A percentile compares a stretch with the other conserved stretches of the same genome.
Evolutionary conservation across 768 basidiomycete species (phyloP).

Genomic region (Pleurotus tuber-regium): DNA sequence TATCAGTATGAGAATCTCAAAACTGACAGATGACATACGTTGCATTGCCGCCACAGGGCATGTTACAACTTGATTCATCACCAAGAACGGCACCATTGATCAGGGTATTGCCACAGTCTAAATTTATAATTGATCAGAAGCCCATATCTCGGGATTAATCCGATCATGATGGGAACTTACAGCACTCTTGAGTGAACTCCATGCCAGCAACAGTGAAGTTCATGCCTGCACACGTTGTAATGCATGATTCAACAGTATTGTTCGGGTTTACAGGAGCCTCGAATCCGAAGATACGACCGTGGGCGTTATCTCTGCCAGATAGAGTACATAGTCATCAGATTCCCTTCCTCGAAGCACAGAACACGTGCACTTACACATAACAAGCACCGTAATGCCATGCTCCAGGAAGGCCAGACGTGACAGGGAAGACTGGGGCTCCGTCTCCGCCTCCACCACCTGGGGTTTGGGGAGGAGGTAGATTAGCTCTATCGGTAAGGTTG

Average conservation of each 20-base stretch:
- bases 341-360: too few relatives aligned
- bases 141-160: too few relatives aligned
- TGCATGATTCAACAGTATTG: slow-evolving; percentile 61
- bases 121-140: neutral
- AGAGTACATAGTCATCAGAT: too few relatives aligned
- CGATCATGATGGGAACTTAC: slow-evolving; percentile 32
- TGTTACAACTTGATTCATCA: slow-evolving; percentile 56
- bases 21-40: slow-evolving; percentile 38
- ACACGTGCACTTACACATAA: slow-evolving; percentile 51
- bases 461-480: slow-evolving; percentile 37
- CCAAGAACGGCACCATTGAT: slow-evolving; percentile 56
- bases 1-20: slow-evolving; percentile 7
- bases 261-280: slow-evolving; percentile 27
- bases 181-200: slow-evolving; percentile 57
- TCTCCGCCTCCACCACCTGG: slow-evolving; percentile 32
- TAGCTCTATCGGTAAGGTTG: slow-evolving; percentile 62
- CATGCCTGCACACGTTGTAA: slow-evolving; percentile 49
- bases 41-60: slow-evolving; percentile 69
- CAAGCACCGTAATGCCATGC: slow-evolving; percentile 64
- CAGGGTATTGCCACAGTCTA: slow-evolving; percentile 72
- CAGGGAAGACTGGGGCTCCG: slow-evolving; percentile 34
- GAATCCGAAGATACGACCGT: slow-evolving; percentile 58
- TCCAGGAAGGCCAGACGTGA: slow-evolving; percentile 48
- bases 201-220: slow-evolving; percentile 68
- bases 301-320: slow-evolving; percentile 49